Evolutionary conservation across 2,329 filamentous ascomycete species (phyloP).

Genomic region (Knoxdaviesia capensis): DNA sequence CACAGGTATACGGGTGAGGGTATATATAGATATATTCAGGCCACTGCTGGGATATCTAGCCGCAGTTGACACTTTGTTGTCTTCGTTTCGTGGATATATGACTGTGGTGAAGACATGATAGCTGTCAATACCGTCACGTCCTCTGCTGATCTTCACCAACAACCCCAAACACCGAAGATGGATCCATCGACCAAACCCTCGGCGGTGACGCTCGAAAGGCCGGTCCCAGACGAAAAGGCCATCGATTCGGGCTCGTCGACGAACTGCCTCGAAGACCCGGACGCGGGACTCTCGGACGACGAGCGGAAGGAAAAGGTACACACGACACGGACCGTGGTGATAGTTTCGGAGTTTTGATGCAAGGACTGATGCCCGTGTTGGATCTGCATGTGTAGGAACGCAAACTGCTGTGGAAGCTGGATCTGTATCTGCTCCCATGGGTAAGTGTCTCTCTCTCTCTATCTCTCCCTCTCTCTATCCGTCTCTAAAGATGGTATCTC

Average conservation of each 20-base stretch:
- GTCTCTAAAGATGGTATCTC: neutral
- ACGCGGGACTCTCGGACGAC: conserved; percentile 42
- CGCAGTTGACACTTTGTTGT: no score
- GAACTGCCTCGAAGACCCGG: conserved; percentile 15
- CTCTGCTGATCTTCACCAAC: no score
- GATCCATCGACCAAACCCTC: conserved; percentile 1
- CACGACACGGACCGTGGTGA: neutral
- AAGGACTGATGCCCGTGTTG: neutral
- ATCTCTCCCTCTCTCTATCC: neutral
- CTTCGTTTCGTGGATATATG: no score
- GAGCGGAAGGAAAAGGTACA: conserved; percentile 19
- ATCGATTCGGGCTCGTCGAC: neutral
- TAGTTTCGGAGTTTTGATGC: neutral
- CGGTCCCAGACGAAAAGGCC: neutral
- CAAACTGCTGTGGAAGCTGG: conserved; percentile 40
- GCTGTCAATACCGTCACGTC: no score
- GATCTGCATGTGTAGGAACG: conserved; percentile 26
- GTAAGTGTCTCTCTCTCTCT: conserved; percentile 9
- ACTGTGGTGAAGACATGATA: no score
- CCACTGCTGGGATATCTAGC: no score
- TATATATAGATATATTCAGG: no score
- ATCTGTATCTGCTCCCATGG: conserved; percentile 40
- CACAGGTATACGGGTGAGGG: no score
- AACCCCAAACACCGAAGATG: no score
- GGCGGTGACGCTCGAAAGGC: conserved; percentile 4